These are phyloP conservation scores for Juncus inflexus DNA, from an alignment of 176 grass and related monocot species.

Conservation along the genomic window DNA sequence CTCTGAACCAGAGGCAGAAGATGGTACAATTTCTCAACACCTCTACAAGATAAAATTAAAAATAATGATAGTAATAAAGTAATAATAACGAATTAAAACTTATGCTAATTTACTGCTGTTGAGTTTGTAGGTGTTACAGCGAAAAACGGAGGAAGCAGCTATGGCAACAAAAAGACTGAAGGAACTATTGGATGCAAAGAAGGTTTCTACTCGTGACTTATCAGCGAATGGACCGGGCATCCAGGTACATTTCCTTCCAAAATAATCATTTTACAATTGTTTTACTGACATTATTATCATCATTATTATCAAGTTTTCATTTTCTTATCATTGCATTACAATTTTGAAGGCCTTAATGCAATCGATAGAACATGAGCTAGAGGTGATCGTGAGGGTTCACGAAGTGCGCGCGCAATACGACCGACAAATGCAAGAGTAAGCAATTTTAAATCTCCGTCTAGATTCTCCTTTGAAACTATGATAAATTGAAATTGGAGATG, in stretches of 20 bases:
- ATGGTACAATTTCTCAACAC: slow-evolving; percentile 42
- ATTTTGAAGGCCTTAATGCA: slow-evolving; percentile 60
- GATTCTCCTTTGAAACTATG: slow-evolving; percentile 16
- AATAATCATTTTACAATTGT: neutral
- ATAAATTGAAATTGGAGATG: neutral
- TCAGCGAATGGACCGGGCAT: slow-evolving; percentile 48
- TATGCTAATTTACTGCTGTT: neutral
- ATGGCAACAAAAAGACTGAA: slow-evolving; percentile 74
- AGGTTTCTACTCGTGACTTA: slow-evolving; percentile 56
- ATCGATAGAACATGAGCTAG: slow-evolving; percentile 79
- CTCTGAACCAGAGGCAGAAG: slow-evolving; percentile 89
- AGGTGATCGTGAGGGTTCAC: slow-evolving; percentile 67
- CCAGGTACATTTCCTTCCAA: slow-evolving; percentile 50
- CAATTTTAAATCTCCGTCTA: neutral
- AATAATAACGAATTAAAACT: slow-evolving; percentile 2
- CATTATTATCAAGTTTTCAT: neutral
- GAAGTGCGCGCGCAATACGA: slow-evolving; percentile 90
- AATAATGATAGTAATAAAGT: too few relatives aligned
- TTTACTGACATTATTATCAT: neutral
- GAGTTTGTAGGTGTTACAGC: slow-evolving; percentile 60
- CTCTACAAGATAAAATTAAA: neutral
- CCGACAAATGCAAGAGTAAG: slow-evolving; percentile 86
- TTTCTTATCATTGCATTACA: slow-evolving; percentile 28
- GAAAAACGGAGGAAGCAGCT: slow-evolving; percentile 95
- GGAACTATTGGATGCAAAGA: slow-evolving; percentile 80